Evolutionary conservation across 1,284 basidiomycete genomes (phyloP), one percentile per base, ranked within the genome.

Genomic region (Microbotryum violaceum): DNA sequence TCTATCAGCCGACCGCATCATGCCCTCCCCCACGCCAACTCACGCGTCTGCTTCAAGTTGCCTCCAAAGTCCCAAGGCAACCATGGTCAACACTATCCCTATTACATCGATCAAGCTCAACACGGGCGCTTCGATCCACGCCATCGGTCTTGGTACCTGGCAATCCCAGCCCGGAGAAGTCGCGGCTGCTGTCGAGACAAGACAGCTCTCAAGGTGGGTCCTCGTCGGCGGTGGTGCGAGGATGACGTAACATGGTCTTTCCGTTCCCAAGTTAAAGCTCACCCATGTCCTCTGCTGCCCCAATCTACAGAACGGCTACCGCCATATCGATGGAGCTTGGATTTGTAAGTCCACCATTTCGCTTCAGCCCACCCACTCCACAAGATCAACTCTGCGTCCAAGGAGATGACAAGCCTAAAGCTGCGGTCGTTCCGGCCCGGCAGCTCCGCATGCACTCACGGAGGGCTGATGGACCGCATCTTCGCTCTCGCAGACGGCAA

Each of bases 321-420:
- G 83, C 66, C 87, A 88, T 73, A 82, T 90, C 65, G 88, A 91
- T 52, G 54, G 74, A 72, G 88, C 37, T 42, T 42, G 37, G 37
- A 42, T 42, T 6, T 42, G 37, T 42, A 23, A 49, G 12, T 29
- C 23, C 6, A 31, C 27, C 6, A 49, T 12, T 12, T 49, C 48
- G 20, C 48, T 49, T 23, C 20, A n/a, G 21, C 18, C 5, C 6
- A 16, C 23, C 27, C 23, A 23, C 12, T 20, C 10, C 27, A 23
- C 23, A 23, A 16, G 48, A 23, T n/a, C 23, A 23, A 4, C 16
- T 29, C 20, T 20, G 48, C 18, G 16, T 49, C 21, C 14, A 23
- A 29, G 20, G 23, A 49, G 48, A 20, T 49, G 48, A 14, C 20
- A 21, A 42, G 37, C 12, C 3, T 3, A 18, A 16, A 18, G 31